Conservation (phyloP, 75 land plant species). For the Selaginella moellendorffii region DNA sequence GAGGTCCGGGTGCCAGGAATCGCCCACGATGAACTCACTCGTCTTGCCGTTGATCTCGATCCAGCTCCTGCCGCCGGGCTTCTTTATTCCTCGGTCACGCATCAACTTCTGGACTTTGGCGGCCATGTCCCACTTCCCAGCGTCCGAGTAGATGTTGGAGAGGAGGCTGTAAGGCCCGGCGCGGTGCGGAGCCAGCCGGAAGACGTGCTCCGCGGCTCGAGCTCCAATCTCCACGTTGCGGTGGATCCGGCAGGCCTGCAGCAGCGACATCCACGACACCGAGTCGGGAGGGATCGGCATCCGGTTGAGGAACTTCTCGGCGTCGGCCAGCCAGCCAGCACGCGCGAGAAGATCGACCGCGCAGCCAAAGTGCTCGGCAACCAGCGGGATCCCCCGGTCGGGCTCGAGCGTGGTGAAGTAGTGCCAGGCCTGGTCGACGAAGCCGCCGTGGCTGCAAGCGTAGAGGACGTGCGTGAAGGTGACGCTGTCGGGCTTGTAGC, state of each 20-base stretch:
- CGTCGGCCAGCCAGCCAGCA: slow-evolving; percentile 14
- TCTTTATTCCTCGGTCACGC: neutral
- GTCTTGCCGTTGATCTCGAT: neutral
- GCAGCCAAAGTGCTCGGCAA: slow-evolving; percentile 14
- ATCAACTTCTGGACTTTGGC: neutral
- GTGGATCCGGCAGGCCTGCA: slow-evolving; percentile 19
- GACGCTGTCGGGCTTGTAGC: neutral
- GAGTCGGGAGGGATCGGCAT: slow-evolving; percentile 18
- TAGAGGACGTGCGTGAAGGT: slow-evolving; percentile 12
- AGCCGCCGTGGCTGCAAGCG: slow-evolving; percentile 21
- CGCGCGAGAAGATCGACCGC: slow-evolving; percentile 19
- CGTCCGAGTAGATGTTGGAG: neutral
- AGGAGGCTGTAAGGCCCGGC: neutral
- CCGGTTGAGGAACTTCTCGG: slow-evolving; percentile 11
- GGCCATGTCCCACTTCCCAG: neutral
- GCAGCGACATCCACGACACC: slow-evolving; percentile 16
- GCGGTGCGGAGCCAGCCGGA: slow-evolving; percentile 12
- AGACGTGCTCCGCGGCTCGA: slow-evolving; percentile 11
- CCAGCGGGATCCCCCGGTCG: neutral
- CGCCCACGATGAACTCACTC: neutral
- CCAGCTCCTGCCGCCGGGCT: neutral
- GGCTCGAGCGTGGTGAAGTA: slow-evolving; percentile 9
- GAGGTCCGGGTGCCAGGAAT: neutral
- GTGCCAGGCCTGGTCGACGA: slow-evolving; percentile 16
- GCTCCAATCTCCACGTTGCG: slow-evolving; percentile 12